phyloP scores from a whole-genome alignment of 495 filamentous ascomycete genomes.

The Penicillium bovifimosum region DNA sequence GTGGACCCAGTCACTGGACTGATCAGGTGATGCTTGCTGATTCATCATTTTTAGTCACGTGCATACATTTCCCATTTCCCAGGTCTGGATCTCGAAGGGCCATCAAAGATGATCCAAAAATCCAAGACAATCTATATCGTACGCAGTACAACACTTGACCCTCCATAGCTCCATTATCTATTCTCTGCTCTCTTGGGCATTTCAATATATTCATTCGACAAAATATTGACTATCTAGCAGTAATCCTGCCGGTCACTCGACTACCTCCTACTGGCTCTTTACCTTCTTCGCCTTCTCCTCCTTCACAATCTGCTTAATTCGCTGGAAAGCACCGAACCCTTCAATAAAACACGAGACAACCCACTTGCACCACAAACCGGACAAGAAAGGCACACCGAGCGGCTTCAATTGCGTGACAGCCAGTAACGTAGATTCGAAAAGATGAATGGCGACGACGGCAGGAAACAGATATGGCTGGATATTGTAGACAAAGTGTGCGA shows the following conservation, averaged over 20 bases:
- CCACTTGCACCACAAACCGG: conserved; percentile 59
- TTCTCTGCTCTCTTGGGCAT: not conserved
- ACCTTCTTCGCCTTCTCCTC: conserved; percentile 44
- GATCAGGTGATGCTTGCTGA: conserved; percentile 15
- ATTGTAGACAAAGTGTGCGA: conserved; percentile 46
- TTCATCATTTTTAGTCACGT: conserved; percentile 14
- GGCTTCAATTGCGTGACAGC: not conserved
- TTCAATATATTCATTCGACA: not conserved
- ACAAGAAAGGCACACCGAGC: conserved; percentile 49
- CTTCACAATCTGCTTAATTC: conserved; percentile 53
- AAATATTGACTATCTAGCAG: not conserved
- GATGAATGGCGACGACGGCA: conserved; percentile 48
- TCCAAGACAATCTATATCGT: not conserved
- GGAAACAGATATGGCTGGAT: conserved; percentile 44
- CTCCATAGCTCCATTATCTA: not conserved
- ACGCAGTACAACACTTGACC: not conserved
- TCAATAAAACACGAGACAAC: conserved; percentile 52
- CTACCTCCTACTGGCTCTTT: conserved; percentile 14
- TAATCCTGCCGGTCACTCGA: not conserved
- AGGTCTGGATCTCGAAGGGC: not conserved
- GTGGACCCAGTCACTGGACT: conserved; percentile 11
- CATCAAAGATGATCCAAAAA: not conserved
- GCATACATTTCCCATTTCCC: too few relatives aligned
- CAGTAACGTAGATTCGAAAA: conserved; percentile 37
- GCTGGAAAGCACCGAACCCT: conserved; percentile 47